Base-by-base conservation (phyloP, 1,284 basidiomycete genomes). In the Schizophyllum amplum region DNA sequence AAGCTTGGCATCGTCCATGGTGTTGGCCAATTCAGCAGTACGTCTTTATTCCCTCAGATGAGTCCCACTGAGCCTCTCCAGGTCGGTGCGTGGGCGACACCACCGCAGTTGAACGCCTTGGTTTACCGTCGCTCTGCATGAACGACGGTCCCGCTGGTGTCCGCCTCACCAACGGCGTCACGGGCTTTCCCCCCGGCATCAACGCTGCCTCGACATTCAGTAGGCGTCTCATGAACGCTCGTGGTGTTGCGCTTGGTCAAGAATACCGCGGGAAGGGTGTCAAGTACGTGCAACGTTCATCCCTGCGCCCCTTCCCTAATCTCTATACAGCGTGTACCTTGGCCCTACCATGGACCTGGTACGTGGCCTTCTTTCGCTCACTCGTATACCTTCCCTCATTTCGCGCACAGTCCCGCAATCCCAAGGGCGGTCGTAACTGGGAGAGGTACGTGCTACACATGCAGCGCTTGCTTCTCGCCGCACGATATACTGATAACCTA, bases 221-320 rank as follows among this genome's bases (percentile, higher is more conserved):
- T 62, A 67, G 72, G 9, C 75, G 79, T 65, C 78, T 79, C 67
- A 84, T 79, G 67, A 77, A 70, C 25, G 77, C 75, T 21, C 78
- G 90, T 57, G 91, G 86, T 4, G 69, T 77, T 3, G 89, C 88
- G 0, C 73, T 93, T 60, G 91, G 84, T 3, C 72, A 83, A 54
- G 90, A 94, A 70, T 85, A 84, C 68, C 75, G 80, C 50, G 81
- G 77, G 24, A 91, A 92, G 69, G 92, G 92, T 24, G 79, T 83
- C 49, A 79, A 93, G 76, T 76, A 53, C 62, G 75, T 65, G 6
- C 11, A 55, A 26, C 21, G 2, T 20, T 27, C 24, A 52, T 23
- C 7, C 22, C 42, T 11, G 50, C 33, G 47, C 21, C 47, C 47
- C 17, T 24, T 17, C 24, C 6, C 22, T 21, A 24, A 9, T 5